phyloP scores from a whole-genome alignment of 192 early-diverging fungal species.

The Backusella sp. region DNA sequence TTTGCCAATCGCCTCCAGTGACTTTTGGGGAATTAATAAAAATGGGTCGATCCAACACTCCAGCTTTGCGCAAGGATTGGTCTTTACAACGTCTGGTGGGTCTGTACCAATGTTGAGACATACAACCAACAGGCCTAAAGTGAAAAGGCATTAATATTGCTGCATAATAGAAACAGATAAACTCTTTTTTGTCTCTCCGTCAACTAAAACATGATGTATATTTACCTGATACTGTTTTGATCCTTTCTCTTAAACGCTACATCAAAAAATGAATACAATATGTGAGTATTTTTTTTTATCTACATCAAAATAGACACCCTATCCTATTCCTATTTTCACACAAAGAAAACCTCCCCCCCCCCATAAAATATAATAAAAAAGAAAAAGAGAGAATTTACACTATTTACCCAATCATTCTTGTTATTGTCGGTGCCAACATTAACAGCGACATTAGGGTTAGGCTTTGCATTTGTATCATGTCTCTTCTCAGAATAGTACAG shows the following conservation, averaged over 20 bases:
- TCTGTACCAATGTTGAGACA: conserved; percentile 96
- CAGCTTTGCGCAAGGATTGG: conserved; percentile 82
- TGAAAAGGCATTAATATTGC: background rate
- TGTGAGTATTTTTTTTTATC: background rate
- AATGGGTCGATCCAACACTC: conserved; percentile 97
- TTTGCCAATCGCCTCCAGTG: conserved; percentile 85
- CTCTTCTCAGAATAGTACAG: conserved; percentile 58
- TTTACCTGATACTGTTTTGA: conserved; percentile 74
- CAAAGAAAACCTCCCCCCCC: background rate
- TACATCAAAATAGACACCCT: background rate
- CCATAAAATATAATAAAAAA: background rate
- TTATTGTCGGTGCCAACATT: background rate
- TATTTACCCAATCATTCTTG: conserved; percentile 48
- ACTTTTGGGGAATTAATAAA: conserved; percentile 70
- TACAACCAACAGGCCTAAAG: conserved; percentile 74
- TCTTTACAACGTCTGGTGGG: conserved; percentile 91
- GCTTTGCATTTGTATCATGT: conserved; percentile 45
- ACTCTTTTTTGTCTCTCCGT: background rate
- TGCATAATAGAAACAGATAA: background rate
- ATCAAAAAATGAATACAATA: background rate
- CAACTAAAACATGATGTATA: background rate
- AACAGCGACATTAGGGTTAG: background rate
- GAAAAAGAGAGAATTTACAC: background rate
- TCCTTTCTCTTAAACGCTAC: conserved; percentile 50
- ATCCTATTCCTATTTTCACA: background rate